These are phyloP conservation scores for Colletotrichum endophyticum DNA, from an alignment of 2,329 filamentous ascomycete genomes.

Conservation along the genomic window DNA sequence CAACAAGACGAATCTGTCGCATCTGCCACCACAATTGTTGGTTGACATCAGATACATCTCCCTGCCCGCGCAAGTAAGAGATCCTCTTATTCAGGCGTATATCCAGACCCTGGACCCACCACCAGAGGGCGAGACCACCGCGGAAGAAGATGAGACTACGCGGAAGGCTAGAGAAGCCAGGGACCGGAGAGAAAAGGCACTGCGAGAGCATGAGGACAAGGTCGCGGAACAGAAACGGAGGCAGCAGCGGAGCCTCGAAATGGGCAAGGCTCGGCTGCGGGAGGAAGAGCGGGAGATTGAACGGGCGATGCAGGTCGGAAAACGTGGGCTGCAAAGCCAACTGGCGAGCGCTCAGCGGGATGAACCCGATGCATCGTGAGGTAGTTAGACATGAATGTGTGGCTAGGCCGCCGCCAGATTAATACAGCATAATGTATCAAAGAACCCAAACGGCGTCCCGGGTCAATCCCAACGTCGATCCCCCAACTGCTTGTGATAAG, in stretches of 20 bases:
- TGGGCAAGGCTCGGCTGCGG: conserved; percentile 64
- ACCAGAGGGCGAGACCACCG: conserved; percentile 41
- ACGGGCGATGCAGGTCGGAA: conserved; percentile 71
- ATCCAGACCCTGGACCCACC: conserved; percentile 67
- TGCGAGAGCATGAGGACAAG: conserved; percentile 57
- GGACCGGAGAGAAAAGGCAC: conserved; percentile 67
- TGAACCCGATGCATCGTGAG: background rate
- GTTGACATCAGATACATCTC: conserved; percentile 74
- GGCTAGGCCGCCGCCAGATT: background rate
- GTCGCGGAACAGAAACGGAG: conserved; percentile 68
- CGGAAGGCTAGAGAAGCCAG: conserved; percentile 55
- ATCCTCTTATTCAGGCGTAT: conserved; percentile 69
- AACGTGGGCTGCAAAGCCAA: conserved; percentile 69
- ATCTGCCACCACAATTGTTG: conserved; percentile 67
- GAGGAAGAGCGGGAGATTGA: conserved; percentile 74
- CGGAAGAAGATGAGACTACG: conserved; percentile 55
- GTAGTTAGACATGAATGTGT: background rate
- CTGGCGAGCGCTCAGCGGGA: conserved; percentile 39
- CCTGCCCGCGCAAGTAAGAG: conserved; percentile 63
- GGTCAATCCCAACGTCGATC: background rate
- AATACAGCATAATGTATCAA: background rate
- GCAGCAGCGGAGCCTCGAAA: conserved; percentile 63
- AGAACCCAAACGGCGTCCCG: background rate
- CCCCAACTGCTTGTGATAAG: background rate
- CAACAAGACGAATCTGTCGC: conserved; percentile 57